These are phyloP conservation scores for Datisca glomerata DNA, from an alignment of 306 rosid genomes.

Conservation along the genomic window DNA sequence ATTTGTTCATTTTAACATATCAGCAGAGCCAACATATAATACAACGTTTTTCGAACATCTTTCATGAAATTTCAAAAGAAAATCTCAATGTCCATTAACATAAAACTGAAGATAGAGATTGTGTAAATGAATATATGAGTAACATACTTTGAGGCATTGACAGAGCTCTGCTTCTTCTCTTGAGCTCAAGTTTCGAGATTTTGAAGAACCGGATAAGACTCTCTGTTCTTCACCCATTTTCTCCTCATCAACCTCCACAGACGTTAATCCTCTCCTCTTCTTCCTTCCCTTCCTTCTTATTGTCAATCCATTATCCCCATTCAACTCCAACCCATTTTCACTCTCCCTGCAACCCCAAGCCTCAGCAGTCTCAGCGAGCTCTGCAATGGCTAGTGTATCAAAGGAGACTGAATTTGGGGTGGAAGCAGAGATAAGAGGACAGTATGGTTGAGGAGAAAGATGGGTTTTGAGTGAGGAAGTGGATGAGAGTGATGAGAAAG, in stretches of 20 bases:
- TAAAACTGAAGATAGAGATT: no score
- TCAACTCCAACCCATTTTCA: conserved; percentile 18
- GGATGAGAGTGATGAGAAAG: conserved; percentile 35
- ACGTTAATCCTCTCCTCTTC: conserved; percentile 30
- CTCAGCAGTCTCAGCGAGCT: conserved; percentile 13
- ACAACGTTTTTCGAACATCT: no score
- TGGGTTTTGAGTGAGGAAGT: conserved; percentile 28
- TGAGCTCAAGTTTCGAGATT: conserved; percentile 32
- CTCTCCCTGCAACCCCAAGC: conserved; percentile 17
- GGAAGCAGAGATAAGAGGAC: conserved; percentile 19
- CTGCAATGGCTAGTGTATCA: conserved; percentile 30
- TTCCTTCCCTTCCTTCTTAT: conserved; percentile 41
- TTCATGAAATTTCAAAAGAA: no score
- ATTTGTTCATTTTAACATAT: no score
- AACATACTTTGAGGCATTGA: conserved; percentile 43
- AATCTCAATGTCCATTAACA: no score
- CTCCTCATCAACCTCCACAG: conserved; percentile 14
- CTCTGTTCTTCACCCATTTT: conserved; percentile 8
- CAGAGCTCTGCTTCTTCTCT: conserved; percentile 55
- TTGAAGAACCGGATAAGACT: conserved; percentile 20
- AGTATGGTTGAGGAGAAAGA: conserved; percentile 23
- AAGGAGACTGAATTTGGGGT: conserved; percentile 26
- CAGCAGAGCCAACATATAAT: no score
- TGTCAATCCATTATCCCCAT: conserved; percentile 18
- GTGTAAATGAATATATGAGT: no score